Base-by-base conservation (phyloP, 495 filamentous ascomycete species). In the Lophiotrema nucula region DNA sequence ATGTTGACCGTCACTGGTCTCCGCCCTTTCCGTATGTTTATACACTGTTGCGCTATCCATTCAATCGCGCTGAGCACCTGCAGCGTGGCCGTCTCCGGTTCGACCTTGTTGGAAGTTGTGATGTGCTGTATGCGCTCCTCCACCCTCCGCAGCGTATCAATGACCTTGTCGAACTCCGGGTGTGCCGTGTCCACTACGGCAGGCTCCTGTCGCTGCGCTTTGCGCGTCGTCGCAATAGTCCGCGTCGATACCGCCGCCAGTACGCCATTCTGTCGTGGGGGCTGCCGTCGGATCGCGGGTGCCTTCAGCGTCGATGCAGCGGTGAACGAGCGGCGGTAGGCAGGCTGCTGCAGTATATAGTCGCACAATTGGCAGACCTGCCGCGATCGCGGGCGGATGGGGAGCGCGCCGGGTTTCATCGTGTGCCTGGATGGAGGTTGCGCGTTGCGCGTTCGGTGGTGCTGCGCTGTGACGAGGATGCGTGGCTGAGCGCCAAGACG, bases 341-440 rank as follows among this genome's bases (percentile, higher is more conserved):
- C 45, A 41, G 63, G 49, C 58, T 66, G 63, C 58, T 47, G 63
- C 35, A 54, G 27, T 22, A 62, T 58, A 48, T 62, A 54, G 23
- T 62, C 58, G 49, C 63, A 66, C 53, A 58, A 55, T 52, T 62
- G 63, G 53, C 63, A 66, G 12, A 66, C 22, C 16, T 57, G 53
- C 58, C 53, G 52, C 37, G 63, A 25, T 19, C 28, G 47, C 19
- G 53, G 27, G 13, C 58, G 63, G 16, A 65, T 12, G 21, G 62
- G 38, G 6, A 60, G 56, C 4, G 18, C 13, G 10, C 33, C 47
- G 41, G 56, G 56, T 31, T 60, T 65, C 62, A 65, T 65, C 37
- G 56, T 31, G n/a, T 28, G 24, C 3, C 10, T 37, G 27, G 15
- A 26, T 60, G 51, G 37, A n/a, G n/a, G n/a, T n/a, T n/a, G n/a